Percentiles rank a stretch among this genome's conserved stretches.
Evolutionary conservation across 495 filamentous ascomycete species (phyloP).

Genomic region (Xylaria flabelliformis): DNA sequence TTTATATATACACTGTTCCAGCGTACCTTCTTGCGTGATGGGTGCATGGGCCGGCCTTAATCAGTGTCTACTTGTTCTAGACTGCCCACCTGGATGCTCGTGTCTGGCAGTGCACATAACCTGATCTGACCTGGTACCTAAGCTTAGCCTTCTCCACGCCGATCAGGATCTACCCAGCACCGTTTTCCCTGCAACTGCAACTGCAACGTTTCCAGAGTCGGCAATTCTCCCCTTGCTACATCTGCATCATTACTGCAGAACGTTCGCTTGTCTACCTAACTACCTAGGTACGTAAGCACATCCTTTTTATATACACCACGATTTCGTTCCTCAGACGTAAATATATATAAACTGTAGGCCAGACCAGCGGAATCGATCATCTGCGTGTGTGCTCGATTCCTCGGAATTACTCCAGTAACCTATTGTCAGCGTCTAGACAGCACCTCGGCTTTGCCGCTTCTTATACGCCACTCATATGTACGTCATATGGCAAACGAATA

Average conservation of each 20-base stretch:
- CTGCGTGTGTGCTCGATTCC: neutral
- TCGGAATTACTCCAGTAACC: neutral
- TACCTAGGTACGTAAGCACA: slow-evolving; percentile 1
- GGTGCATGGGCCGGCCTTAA: neutral
- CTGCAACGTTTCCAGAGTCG: slow-evolving; percentile 45
- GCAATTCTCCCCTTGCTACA: slow-evolving; percentile 36
- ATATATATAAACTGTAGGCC: slow-evolving; percentile 4
- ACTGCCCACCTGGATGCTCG: neutral
- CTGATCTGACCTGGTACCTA: slow-evolving; percentile 20
- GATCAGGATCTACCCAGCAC: slow-evolving; percentile 20
- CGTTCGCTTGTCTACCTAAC: neutral
- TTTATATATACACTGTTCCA: neutral
- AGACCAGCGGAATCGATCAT: neutral
- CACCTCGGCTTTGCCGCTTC: neutral
- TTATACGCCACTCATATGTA: slow-evolving; percentile 8
- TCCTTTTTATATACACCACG: neutral
- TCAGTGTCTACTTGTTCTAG: slow-evolving; percentile 8
- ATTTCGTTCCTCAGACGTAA: neutral
- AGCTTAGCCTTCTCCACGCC: slow-evolving; percentile 23
- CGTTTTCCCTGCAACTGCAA: slow-evolving; percentile 35
- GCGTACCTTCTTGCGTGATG: neutral
- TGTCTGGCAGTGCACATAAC: slow-evolving; percentile 6
- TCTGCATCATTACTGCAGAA: slow-evolving; percentile 24
- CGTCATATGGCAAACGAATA: slow-evolving; percentile 20
- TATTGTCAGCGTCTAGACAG: neutral